Base-by-base conservation (phyloP, 345 rosid genomes). In the Ceriops tagal region DNA sequence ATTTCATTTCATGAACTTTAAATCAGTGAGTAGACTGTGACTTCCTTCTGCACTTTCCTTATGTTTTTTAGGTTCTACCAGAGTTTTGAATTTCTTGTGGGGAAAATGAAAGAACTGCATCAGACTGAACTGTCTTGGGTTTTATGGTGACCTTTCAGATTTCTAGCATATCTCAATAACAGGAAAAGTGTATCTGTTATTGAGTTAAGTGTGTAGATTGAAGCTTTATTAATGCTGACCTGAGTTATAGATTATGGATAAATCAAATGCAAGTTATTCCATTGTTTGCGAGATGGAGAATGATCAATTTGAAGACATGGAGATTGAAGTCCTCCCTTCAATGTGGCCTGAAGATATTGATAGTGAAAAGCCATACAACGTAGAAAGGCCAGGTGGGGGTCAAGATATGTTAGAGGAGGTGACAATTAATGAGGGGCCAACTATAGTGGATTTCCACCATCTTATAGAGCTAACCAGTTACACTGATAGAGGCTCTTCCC, bases 301-400 rank as follows among this genome's bases (percentile, higher is more conserved):
- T 39, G 83, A 88, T 76, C 87, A 79, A 28, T 73, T 83, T 13
- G 96, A 95, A 24, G 96, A 91, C 58, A 91, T 89, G 90, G 97
- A 93, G 13, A 73, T 85, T 10, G 97, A 93, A 85, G 86, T 71
- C 69, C 86, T 91, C 31, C 77, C 87, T 71, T 93, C 98, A 1
- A 89, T 91, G 97, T 93, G 98, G 98, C 98, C 99, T 1, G 99
- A 92, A 63, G 92, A 88, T 63, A 86, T 92, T 5, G 90, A 89
- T 71, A 80, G 79, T 20, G 90, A 89, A 61, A 89, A 92, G 79
- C 99, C 90, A 22, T 95, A 89, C 83, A 93, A 91, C 64, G 87
- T 95, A 8, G 97, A 92, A 71, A 82, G 77, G 75, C 87, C 97
- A 4, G 81, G 85, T 31, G 87, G 87, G 10, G 97, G 87, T 76